Base-by-base conservation (phyloP, 768 basidiomycete species). In the Mycena chlorophos region DNA sequence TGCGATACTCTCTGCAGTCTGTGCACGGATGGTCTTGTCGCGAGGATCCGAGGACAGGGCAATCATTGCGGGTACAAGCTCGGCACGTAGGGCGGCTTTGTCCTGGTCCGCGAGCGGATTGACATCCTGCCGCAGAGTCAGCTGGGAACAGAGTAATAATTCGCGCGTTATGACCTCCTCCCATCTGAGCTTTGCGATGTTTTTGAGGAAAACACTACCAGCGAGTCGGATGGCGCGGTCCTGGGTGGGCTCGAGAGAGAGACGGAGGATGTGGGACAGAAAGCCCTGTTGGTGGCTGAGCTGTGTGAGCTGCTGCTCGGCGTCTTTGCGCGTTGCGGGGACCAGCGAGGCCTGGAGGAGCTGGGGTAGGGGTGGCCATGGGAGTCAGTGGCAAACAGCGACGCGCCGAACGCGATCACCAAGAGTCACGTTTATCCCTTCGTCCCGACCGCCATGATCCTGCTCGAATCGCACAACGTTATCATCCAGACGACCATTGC, bases 51-150 rank as follows among this genome's bases (percentile, higher is more conserved):
- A 16, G 0, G 94, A 91, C 29, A 98, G 78, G 20, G 84, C 70
- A 57, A 98, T 85, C 96, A 99, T 98, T 37, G 94, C 87, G 3
- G 91, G 89, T 0, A 99, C 87, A 43, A 99, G 82, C 63, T 89
- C 84, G 1, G 79, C 70, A 63, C 91, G 86, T 56, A 98, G 76
- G 0, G 83, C 68, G 4, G 75, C 74, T 66, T 94, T 91, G 77
- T 96, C 94, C 38, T 77, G 73, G 49, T 84, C 81, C 2, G 81
- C 69, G 28, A 95, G 75, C 3, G 90, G 88, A 58, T 82, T 78
- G 39, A 85, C 87, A 66, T 91, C 89, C 86, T 90, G 61, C 16
- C 31, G 61, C 61, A 28, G 39, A 14, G 16, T 19, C 5, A 10
- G 52, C 38, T 38, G 31, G 30, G 20, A 28, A 40, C 19, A 40